Conservation (phyloP, 805 yeast genomes). For the Kodamaea kakaduensis region DNA sequence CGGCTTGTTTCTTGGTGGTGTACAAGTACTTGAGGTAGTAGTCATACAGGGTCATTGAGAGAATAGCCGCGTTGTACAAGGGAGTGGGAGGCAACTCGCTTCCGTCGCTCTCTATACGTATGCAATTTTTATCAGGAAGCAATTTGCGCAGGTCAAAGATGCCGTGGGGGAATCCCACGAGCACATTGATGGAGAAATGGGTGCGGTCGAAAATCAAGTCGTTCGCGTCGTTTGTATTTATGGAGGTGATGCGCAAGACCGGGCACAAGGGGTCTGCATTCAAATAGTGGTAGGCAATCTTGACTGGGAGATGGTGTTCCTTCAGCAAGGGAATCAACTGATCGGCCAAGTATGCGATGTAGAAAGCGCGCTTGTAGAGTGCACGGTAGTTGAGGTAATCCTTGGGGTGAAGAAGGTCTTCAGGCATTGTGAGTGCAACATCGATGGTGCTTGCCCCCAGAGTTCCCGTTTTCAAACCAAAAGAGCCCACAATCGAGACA, state of each 20-base stretch:
- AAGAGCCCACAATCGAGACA: conserved; percentile 81
- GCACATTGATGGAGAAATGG: conserved; percentile 64
- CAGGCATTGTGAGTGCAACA: conserved; percentile 79
- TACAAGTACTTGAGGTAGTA: conserved; percentile 73
- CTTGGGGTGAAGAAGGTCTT: conserved; percentile 68
- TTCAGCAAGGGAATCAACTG: conserved; percentile 52
- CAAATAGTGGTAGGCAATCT: conserved; percentile 57
- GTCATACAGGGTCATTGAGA: conserved; percentile 65
- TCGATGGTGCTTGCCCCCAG: conserved; percentile 51
- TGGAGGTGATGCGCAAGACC: conserved; percentile 58
- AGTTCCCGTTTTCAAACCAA: conserved; percentile 73
- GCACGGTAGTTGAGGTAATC: conserved; percentile 90
- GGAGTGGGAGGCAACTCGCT: conserved; percentile 69
- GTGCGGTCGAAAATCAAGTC: conserved; percentile 61
- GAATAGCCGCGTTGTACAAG: conserved; percentile 74
- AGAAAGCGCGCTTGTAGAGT: conserved; percentile 84
- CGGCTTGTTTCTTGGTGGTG: conserved; percentile 69
- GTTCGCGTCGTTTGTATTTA: conserved; percentile 42
- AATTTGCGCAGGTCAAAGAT: conserved; percentile 73
- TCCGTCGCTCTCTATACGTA: conserved; percentile 56
- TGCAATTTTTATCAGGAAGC: conserved; percentile 75
- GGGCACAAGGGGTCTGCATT: conserved; percentile 81
- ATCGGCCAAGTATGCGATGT: conserved; percentile 73
- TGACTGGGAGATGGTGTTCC: conserved; percentile 56
- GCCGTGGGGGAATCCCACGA: conserved; percentile 69